Percentiles rank a stretch among this genome's conserved stretches.
These are phyloP conservation scores for Colletotrichum sojae DNA, from an alignment of 2,329 filamentous ascomycete species.

Conservation along the genomic window DNA sequence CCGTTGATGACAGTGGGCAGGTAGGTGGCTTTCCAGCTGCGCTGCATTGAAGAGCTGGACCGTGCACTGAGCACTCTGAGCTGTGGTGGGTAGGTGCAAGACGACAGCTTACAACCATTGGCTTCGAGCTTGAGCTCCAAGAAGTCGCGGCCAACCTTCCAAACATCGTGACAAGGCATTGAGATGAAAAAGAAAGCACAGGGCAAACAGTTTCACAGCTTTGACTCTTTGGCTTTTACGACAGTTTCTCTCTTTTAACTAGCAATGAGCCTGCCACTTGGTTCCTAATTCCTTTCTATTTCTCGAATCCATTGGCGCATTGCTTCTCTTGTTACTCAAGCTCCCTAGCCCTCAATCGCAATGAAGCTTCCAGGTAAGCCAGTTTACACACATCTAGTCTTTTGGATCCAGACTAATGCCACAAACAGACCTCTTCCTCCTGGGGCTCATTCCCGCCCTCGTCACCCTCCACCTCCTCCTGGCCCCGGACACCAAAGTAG, in stretches of 20 bases:
- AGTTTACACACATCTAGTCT: conserved; percentile 6
- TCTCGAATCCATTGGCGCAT: not conserved
- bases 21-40: not conserved
- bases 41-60: conserved; percentile 9
- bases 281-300: not conserved
- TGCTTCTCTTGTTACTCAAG: too few species aligned
- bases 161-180: conserved; percentile 14
- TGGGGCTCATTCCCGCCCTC: conserved; percentile 72
- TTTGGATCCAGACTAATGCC: conserved; percentile 24
- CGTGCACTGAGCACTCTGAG: conserved; percentile 32
- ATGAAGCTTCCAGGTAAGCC: conserved; percentile 45
- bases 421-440: conserved; percentile 61
- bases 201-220: conserved; percentile 39
- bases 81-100: conserved; percentile 35
- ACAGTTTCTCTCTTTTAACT: not conserved
- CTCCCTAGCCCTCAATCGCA: conserved; percentile 8
- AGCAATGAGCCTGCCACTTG: conserved; percentile 13
- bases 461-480: conserved; percentile 78
- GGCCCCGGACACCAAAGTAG: conserved; percentile 95
- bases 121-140: conserved; percentile 11
- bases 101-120: conserved; percentile 36
- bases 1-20: not conserved
- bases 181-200: conserved; percentile 38
- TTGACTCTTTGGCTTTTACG: conserved; percentile 6
- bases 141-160: conserved; percentile 17